Percentiles rank a stretch among this genome's conserved stretches.
Evolutionary conservation across 495 filamentous ascomycete genomes (phyloP).

Genomic region (Parmelia sp.): DNA sequence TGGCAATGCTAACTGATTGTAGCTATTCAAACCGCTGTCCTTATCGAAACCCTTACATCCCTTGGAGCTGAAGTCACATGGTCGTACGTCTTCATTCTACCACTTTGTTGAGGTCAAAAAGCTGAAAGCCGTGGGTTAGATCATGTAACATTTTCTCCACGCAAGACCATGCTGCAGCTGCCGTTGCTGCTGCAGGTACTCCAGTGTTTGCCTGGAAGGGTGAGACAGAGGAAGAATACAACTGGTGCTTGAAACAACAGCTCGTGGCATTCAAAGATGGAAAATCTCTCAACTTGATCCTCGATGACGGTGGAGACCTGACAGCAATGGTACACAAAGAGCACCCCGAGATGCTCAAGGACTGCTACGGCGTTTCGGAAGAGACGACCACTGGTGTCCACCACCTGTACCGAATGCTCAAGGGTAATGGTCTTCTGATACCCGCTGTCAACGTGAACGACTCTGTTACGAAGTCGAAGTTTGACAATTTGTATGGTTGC

Average conservation of each 20-base stretch:
- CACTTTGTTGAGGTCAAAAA: not conserved
- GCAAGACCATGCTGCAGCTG: conserved; percentile 96
- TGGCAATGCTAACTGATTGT: conserved; percentile 14
- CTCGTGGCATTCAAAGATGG: conserved; percentile 91
- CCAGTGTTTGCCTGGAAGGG: conserved; percentile 99
- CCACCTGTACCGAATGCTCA: conserved; percentile 97
- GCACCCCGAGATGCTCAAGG: conserved; percentile 94
- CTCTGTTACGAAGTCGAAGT: conserved; percentile 99
- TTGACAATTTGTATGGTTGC: conserved; percentile 99
- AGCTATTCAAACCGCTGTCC: conserved; percentile 97
- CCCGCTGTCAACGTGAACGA: conserved; percentile 99
- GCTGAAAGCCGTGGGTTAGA: conserved; percentile 26
- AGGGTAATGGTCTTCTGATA: conserved; percentile 81
- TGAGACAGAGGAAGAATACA: conserved; percentile 99
- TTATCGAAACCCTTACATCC: conserved; percentile 91
- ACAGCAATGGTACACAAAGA: conserved; percentile 95
- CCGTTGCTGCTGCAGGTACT: conserved; percentile 88
- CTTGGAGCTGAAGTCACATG: conserved; percentile 98
- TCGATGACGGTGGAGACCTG: conserved; percentile 97
- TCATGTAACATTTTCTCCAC: conserved; percentile 98
- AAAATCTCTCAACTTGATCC: conserved; percentile 95
- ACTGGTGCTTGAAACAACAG: conserved; percentile 99
- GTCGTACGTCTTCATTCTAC: conserved; percentile 45
- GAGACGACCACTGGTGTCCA: conserved; percentile 99
- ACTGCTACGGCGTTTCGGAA: conserved; percentile 97